These are phyloP conservation scores for Oryza rufipogon DNA, from an alignment of 176 grass and related monocot species.

Conservation along the genomic window DNA sequence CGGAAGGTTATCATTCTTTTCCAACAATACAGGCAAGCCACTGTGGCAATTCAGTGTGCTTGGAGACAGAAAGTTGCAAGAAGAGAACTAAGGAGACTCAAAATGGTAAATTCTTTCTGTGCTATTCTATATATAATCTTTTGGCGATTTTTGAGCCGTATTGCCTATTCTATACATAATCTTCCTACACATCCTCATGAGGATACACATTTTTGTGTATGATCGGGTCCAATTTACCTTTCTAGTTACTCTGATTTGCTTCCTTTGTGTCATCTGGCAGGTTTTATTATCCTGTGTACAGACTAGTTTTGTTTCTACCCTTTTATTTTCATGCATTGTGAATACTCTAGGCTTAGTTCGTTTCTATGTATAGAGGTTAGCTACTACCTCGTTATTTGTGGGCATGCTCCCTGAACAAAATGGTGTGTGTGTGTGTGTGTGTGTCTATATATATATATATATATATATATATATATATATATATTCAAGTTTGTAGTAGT, in stretches of 20 bases:
- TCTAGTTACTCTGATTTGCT: constrained; percentile 24
- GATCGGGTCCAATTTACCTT: background rate
- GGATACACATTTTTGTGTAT: background rate
- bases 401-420: no score
- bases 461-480: no score
- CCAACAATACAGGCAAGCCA: constrained; percentile 56
- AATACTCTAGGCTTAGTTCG: constrained; percentile 29
- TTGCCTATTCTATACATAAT: no score
- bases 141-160: background rate
- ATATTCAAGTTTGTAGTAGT: no score
- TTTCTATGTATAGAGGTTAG: no score
- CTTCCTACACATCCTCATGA: constrained; percentile 7
- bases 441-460: no score
- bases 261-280: background rate
- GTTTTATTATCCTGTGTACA: background rate
- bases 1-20: constrained; percentile 56
- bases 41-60: constrained; percentile 76
- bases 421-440: no score
- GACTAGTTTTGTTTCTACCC: constrained; percentile 22
- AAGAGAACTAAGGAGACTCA: constrained; percentile 79
- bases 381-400: no score
- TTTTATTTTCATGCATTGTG: constrained; percentile 10
- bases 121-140: background rate
- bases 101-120: constrained; percentile 58
- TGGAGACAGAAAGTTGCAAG: constrained; percentile 90